Percentiles rank a stretch among this genome's conserved stretches.
Evolutionary conservation across 2,329 filamentous ascomycete species (phyloP).

Genomic region (Fusarium avenaceum): DNA sequence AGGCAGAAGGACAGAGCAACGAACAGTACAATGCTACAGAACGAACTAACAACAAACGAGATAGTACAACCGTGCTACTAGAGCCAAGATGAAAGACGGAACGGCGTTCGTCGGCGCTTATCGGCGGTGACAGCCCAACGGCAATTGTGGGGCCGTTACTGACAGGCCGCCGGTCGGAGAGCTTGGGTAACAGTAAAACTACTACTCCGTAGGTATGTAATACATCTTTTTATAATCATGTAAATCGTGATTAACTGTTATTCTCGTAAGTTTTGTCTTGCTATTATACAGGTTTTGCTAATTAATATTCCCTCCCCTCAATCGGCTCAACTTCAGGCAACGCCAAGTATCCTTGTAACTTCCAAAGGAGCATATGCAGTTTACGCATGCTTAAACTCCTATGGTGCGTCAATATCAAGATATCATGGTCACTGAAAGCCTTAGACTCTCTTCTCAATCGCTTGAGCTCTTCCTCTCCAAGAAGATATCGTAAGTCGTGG

Average conservation of each 20-base stretch:
- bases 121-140: constrained; percentile 27
- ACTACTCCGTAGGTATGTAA: not conserved
- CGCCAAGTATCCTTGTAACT: constrained; percentile 67
- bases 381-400: constrained; percentile 56
- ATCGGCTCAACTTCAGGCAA: constrained; percentile 14
- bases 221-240: not conserved
- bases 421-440: constrained; percentile 55
- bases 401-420: constrained; percentile 60
- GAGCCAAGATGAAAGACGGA: constrained; percentile 3
- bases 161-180: constrained; percentile 12
- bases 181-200: not conserved
- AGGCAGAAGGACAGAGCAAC: not conserved
- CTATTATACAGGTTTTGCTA: constrained; percentile 3
- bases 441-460: constrained; percentile 55
- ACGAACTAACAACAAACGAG: not conserved
- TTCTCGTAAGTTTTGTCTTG: not conserved
- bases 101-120: constrained; percentile 7
- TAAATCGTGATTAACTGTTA: not conserved
- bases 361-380: constrained; percentile 68
- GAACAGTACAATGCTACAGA: not conserved
- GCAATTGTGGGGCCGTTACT: constrained; percentile 20
- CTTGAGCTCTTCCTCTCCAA: constrained; percentile 63
- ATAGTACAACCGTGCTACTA: not conserved
- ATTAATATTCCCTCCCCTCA: not conserved
- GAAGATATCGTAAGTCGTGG: constrained; percentile 65